Percentiles rank a stretch among this genome's conserved stretches.
Evolutionary conservation across 192 early-diverging fungal genomes (phyloP).

Genomic region (Podila epigama): DNA sequence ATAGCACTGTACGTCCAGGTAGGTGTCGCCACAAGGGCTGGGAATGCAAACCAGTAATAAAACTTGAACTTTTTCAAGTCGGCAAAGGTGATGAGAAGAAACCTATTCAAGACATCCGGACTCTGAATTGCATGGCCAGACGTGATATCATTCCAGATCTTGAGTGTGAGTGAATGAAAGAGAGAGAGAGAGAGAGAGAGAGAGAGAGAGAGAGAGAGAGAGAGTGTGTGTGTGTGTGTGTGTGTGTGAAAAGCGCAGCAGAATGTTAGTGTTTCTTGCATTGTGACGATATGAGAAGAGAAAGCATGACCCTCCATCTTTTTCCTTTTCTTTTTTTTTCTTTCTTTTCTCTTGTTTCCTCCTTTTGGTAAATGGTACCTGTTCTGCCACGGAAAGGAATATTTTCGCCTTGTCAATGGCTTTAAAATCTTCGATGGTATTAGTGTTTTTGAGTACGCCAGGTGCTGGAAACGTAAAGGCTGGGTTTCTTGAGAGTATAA

Average conservation of each 20-base stretch:
- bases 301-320: no score
- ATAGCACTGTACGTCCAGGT: conserved; percentile 58
- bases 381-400: conserved; percentile 62
- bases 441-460: conserved; percentile 85
- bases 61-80: conserved; percentile 97
- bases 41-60: conserved; percentile 96
- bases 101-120: conserved; percentile 75
- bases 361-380: conserved; percentile 50
- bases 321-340: background rate
- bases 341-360: background rate
- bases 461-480: conserved; percentile 54
- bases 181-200: no score
- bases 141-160: conserved; percentile 78
- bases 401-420: conserved; percentile 74
- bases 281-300: no score
- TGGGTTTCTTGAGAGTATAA: conserved; percentile 23
- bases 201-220: no score
- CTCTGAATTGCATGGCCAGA: conserved; percentile 67
- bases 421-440: conserved; percentile 95
- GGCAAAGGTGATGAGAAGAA: conserved; percentile 89
- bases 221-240: no score
- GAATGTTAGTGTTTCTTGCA: no score
- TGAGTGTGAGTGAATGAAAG: conserved; percentile 3
- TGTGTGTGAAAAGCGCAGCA: no score
- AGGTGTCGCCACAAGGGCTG: conserved; percentile 76